Evolutionary conservation across 2,329 filamentous ascomycete species (phyloP).

Genomic region (Mycosphaerella arachidis): DNA sequence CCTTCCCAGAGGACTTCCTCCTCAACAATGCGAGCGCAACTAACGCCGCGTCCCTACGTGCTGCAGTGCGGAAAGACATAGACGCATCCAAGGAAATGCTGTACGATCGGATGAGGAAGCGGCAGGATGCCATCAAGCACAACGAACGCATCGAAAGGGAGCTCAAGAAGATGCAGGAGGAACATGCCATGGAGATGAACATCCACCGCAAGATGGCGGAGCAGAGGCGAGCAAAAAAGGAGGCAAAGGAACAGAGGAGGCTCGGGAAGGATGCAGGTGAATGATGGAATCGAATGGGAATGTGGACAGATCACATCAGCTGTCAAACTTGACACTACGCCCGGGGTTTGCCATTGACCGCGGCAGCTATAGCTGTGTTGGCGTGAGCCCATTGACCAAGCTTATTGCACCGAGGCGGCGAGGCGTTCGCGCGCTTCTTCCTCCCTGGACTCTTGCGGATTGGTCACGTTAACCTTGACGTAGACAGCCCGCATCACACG

Average conservation of each 20-base stretch:
- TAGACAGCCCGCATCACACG: no score
- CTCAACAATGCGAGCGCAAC: constrained; percentile 32
- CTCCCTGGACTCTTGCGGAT: no score
- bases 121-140: constrained; percentile 37
- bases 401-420: not conserved
- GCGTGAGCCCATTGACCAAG: not conserved
- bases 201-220: constrained; percentile 41
- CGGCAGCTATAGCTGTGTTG: not conserved
- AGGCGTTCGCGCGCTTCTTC: no score
- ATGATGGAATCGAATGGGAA: not conserved
- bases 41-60: constrained; percentile 34
- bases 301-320: no score
- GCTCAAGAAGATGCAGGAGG: constrained; percentile 40
- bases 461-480: no score
- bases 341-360: not conserved
- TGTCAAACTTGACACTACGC: no score
- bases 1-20: constrained; percentile 40
- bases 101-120: constrained; percentile 30
- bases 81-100: constrained; percentile 27
- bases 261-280: constrained; percentile 9
- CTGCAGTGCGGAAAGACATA: constrained; percentile 29
- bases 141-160: constrained; percentile 43
- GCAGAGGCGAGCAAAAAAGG: constrained; percentile 35
- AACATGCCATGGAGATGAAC: constrained; percentile 44
- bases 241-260: constrained; percentile 31